A percentile compares a stretch with the other conserved stretches of the same genome.
Conservation (phyloP, 495 filamentous ascomycete species). For the Annulohypoxylon nitens region DNA sequence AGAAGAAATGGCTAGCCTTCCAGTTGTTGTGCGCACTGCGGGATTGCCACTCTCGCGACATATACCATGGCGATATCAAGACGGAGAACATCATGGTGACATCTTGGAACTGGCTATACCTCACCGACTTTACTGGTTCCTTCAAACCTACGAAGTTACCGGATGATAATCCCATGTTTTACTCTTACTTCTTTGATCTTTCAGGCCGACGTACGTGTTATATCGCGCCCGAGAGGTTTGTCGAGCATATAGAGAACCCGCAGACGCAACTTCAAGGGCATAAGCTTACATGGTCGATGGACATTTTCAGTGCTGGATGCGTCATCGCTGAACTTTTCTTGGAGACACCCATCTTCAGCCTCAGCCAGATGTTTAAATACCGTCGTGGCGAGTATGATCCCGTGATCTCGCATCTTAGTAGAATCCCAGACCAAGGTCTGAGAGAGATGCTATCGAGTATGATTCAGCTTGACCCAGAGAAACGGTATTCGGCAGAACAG, state of each 20-base stretch:
- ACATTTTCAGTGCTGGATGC: conserved; percentile 97
- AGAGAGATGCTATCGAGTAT: conserved; percentile 91
- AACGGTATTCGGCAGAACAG: conserved; percentile 92
- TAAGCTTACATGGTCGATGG: conserved; percentile 88
- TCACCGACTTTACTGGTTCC: conserved; percentile 93
- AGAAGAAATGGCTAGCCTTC: conserved; percentile 99
- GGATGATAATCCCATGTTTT: conserved; percentile 96
- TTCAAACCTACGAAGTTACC: conserved; percentile 97
- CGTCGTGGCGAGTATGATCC: conserved; percentile 93
- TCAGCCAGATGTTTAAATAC: conserved; percentile 95
- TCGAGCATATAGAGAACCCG: conserved; percentile 68
- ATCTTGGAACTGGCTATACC: conserved; percentile 99
- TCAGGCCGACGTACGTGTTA: conserved; percentile 96
- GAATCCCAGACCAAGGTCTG: conserved; percentile 89
- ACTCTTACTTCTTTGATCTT: conserved; percentile 97
- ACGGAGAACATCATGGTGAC: conserved; percentile 96
- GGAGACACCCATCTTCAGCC: conserved; percentile 92
- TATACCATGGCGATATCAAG: conserved; percentile 99
- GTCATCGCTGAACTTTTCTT: conserved; percentile 98
- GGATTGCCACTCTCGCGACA: conserved; percentile 89
- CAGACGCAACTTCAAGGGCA: conserved; percentile 64
- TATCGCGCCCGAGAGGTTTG: conserved; percentile 92
- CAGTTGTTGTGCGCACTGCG: conserved; percentile 93
- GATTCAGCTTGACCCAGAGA: conserved; percentile 93
- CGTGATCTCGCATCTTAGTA: conserved; percentile 78